A percentile compares a stretch with the other conserved stretches of the same genome.
phyloP scores from a whole-genome alignment of 2,329 filamentous ascomycete species.

The Aspergillus niger region DNA sequence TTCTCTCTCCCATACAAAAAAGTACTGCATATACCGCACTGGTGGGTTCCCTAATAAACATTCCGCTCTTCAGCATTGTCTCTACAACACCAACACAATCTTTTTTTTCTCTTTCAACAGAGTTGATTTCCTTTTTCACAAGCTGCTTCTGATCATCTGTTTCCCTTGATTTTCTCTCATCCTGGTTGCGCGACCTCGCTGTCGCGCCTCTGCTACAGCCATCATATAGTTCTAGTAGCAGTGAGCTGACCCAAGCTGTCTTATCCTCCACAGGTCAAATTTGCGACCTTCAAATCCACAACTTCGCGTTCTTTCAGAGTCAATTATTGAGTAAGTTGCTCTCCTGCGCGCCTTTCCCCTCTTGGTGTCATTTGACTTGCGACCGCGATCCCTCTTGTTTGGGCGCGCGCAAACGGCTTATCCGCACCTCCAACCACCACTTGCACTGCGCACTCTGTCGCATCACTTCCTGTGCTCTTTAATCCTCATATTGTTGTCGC shows the following conservation, averaged over 20 bases:
- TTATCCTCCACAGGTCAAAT: constrained; percentile 18
- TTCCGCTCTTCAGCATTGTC: constrained; percentile 23
- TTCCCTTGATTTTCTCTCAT: constrained; percentile 27
- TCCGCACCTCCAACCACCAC: constrained; percentile 14
- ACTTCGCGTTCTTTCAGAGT: constrained; percentile 16
- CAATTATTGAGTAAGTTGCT: constrained; percentile 20
- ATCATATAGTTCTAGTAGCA: constrained; percentile 24
- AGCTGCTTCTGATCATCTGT: constrained; percentile 18
- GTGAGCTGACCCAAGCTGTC: constrained; percentile 12
- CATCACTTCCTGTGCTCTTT: constrained; percentile 4
- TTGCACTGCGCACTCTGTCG: constrained; percentile 14
- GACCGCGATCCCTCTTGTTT: constrained; percentile 25
- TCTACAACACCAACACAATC: constrained; percentile 32
- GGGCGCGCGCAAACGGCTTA: constrained; percentile 21
- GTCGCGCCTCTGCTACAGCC: constrained; percentile 27
- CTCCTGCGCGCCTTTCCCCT: constrained; percentile 22
- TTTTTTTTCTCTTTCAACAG: constrained; percentile 23
- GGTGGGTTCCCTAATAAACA: constrained; percentile 40
- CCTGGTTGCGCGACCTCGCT: constrained; percentile 24
- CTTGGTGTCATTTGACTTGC: constrained; percentile 24
- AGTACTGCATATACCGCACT: constrained; percentile 40
- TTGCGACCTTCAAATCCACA: constrained; percentile 13
- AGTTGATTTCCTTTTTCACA: constrained; percentile 18
- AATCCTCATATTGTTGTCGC: constrained; percentile 17
- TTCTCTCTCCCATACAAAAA: constrained; percentile 42